These are phyloP conservation scores for Colletotrichum incanum DNA, from an alignment of 2,329 filamentous ascomycete genomes.

Conservation along the genomic window DNA sequence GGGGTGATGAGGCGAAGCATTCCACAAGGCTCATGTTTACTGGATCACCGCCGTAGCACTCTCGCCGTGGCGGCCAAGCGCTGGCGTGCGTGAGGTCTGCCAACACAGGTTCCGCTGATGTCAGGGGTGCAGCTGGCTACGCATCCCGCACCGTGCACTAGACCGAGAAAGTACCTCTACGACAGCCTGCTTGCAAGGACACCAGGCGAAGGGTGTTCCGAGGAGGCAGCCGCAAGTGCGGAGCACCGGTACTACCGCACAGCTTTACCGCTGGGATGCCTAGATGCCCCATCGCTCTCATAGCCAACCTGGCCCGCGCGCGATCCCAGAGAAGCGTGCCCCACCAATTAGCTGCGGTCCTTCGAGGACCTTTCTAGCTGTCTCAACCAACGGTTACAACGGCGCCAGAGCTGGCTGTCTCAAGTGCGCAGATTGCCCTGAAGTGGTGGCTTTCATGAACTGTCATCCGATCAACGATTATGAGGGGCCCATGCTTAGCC, in stretches of 20 bases:
- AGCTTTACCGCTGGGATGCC: too few relatives aligned
- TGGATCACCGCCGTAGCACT: background rate
- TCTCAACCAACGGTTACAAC: background rate
- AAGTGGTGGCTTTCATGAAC: background rate
- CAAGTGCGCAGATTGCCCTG: background rate
- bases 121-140: too few relatives aligned
- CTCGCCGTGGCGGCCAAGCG: background rate
- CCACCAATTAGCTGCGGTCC: slow-evolving; percentile 2
- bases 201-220: too few relatives aligned
- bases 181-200: too few relatives aligned
- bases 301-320: background rate
- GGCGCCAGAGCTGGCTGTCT: background rate
- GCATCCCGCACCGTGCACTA: too few relatives aligned
- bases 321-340: slow-evolving; percentile 6
- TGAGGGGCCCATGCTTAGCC: too few relatives aligned
- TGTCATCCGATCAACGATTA: too few relatives aligned
- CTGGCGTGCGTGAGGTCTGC: background rate
- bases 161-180: too few relatives aligned
- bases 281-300: background rate
- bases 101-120: too few relatives aligned
- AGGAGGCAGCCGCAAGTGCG: too few relatives aligned
- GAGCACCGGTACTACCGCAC: too few relatives aligned
- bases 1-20: background rate
- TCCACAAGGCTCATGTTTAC: slow-evolving; percentile 7
- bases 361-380: slow-evolving; percentile 8